Evolutionary conservation across 1,284 basidiomycete species (phyloP).

Genomic region (Butyriboletus appendiculatus): DNA sequence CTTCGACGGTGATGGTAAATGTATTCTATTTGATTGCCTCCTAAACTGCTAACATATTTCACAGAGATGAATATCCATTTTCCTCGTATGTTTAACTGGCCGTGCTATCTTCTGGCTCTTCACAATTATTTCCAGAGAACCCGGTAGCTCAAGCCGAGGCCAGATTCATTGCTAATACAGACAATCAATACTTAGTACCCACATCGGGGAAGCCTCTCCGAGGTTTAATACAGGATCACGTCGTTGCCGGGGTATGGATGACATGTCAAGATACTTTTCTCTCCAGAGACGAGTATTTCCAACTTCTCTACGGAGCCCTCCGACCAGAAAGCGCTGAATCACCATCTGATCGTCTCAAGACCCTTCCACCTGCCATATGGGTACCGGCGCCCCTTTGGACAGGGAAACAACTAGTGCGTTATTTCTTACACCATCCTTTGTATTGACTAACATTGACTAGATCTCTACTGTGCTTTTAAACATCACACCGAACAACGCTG

Average conservation of each 20-base stretch:
- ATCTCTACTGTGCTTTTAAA: conserved; percentile 93
- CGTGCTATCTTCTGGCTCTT: conserved; percentile 7
- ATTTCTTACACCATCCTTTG: not conserved
- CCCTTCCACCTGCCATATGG: conserved; percentile 90
- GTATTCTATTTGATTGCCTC: conserved; percentile 1
- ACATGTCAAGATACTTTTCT: conserved; percentile 96
- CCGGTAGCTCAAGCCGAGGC: conserved; percentile 94
- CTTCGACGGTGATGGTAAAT: conserved; percentile 95
- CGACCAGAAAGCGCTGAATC: conserved; percentile 84
- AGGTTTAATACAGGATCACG: conserved; percentile 98
- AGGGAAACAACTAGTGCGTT: conserved; percentile 92
- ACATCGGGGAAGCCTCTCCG: conserved; percentile 98
- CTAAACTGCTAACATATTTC: conserved; percentile 15
- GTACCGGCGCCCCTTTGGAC: conserved; percentile 94
- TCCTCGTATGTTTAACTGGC: conserved; percentile 66
- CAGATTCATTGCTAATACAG: conserved; percentile 94
- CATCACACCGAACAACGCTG: conserved; percentile 80
- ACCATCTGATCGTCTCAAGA: conserved; percentile 70
- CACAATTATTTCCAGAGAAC: conserved; percentile 58
- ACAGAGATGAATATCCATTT: conserved; percentile 99
- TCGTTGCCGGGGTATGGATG: conserved; percentile 99
- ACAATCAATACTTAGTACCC: conserved; percentile 98
- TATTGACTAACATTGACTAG: conserved; percentile 41
- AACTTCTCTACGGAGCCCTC: conserved; percentile 94
- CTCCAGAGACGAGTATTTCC: conserved; percentile 94